Percentiles rank a stretch among this genome's conserved stretches.
Evolutionary conservation across 2,329 filamentous ascomycete genomes (phyloP).

Genomic region (Hymenoscyphus occultus): DNA sequence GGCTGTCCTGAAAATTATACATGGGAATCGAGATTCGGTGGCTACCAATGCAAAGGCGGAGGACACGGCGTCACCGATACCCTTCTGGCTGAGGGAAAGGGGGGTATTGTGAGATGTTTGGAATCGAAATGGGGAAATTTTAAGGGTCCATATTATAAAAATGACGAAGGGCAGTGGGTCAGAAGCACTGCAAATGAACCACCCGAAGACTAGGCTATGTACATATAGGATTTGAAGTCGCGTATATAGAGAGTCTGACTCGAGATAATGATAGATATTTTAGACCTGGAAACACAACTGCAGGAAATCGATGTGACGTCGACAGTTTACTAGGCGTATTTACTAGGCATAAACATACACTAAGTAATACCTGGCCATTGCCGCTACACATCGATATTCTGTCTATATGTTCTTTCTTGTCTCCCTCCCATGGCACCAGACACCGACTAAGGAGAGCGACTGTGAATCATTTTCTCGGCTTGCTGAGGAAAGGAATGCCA

Average conservation of each 20-base stretch:
- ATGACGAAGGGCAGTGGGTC: background rate
- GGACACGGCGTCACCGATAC: slow-evolving; percentile 50
- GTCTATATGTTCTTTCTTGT: too few relatives aligned
- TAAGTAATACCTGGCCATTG: too few relatives aligned
- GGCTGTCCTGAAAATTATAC: slow-evolving; percentile 51
- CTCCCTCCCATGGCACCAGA: background rate
- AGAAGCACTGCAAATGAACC: background rate
- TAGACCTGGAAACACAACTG: background rate
- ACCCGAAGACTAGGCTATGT: background rate
- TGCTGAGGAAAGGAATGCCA: background rate
- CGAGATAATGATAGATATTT: background rate
- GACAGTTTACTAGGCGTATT: background rate
- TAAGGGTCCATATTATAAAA: background rate
- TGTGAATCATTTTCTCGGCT: background rate
- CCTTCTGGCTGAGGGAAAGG: slow-evolving; percentile 26
- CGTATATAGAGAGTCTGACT: background rate
- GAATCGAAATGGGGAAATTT: background rate
- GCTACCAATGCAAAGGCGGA: slow-evolving; percentile 61
- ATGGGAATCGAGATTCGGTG: slow-evolving; percentile 56
- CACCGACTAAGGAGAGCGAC: background rate
- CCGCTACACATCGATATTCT: too few relatives aligned
- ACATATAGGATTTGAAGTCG: background rate
- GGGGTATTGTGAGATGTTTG: background rate
- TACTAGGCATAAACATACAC: too few relatives aligned
- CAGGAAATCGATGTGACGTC: background rate